Conservation (phyloP, 2,329 filamentous ascomycete genomes). For the Metarhizium robertsii region DNA sequence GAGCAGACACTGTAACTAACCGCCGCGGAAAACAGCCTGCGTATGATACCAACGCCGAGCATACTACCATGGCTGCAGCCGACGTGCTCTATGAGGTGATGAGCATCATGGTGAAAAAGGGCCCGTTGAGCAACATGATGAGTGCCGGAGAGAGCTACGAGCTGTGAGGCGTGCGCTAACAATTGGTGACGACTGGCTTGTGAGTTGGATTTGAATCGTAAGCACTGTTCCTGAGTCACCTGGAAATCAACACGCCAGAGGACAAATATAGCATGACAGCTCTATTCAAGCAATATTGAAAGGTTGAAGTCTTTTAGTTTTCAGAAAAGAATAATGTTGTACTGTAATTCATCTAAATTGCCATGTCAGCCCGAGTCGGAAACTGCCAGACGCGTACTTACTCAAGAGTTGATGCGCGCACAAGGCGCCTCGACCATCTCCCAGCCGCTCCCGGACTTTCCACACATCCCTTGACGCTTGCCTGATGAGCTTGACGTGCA, state of each 20-base stretch:
- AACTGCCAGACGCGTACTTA: neutral
- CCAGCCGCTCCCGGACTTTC: constrained; percentile 11
- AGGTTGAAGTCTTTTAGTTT: neutral
- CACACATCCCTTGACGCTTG: constrained; percentile 18
- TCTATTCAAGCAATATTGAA: no score
- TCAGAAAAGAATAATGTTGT: constrained; percentile 19
- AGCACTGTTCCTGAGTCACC: no score
- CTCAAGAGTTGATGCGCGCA: constrained; percentile 5
- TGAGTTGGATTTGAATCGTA: no score
- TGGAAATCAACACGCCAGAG: no score
- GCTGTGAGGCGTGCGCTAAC: neutral
- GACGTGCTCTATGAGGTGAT: constrained; percentile 48
- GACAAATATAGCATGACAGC: no score
- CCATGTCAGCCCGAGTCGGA: no score
- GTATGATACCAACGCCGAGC: constrained; percentile 70
- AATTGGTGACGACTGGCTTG: no score
- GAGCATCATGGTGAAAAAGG: constrained; percentile 13
- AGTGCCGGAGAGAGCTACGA: neutral
- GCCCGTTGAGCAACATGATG: neutral
- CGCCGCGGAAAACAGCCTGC: constrained; percentile 38
- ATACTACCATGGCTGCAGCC: constrained; percentile 68
- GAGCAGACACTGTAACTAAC: neutral
- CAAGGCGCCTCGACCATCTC: constrained; percentile 11
- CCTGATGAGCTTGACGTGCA: constrained; percentile 16
- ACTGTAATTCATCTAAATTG: constrained; percentile 13